Percentiles rank a stretch among this genome's conserved stretches.
Conservation (phyloP, 106 monocot genomes). For the Dactylorhiza incarnata region DNA sequence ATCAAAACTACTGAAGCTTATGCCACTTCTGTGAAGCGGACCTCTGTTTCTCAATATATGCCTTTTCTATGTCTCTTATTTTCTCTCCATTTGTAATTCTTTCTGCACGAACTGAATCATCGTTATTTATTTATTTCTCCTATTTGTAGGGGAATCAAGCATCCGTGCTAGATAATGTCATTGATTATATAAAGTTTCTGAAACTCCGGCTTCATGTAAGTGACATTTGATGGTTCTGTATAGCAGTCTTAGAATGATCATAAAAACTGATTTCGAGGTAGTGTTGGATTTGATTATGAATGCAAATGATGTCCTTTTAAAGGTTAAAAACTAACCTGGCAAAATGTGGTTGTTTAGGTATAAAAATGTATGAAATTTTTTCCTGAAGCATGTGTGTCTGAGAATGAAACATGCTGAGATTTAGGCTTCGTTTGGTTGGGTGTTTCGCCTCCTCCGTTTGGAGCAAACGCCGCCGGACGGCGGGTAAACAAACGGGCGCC, state of each 20-base stretch:
- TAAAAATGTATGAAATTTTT: background rate
- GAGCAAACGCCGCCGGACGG: too few relatives aligned
- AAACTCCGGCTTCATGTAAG: slow-evolving; percentile 40
- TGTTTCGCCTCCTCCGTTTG: too few relatives aligned
- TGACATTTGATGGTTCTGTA: background rate
- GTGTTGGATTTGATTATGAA: background rate
- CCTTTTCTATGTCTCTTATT: background rate
- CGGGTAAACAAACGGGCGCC: too few relatives aligned
- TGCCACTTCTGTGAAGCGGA: background rate
- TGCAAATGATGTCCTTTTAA: background rate
- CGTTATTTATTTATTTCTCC: background rate
- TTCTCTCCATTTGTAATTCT: background rate
- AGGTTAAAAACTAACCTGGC: background rate
- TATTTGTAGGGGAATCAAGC: slow-evolving; percentile 15
- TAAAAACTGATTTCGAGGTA: background rate
- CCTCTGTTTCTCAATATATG: background rate
- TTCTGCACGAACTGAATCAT: background rate
- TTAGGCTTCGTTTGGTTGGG: too few relatives aligned
- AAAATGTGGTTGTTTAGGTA: background rate
- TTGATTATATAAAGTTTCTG: slow-evolving; percentile 52
- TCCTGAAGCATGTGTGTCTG: background rate
- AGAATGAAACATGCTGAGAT: background rate
- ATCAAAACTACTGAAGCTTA: background rate
- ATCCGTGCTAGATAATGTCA: slow-evolving; percentile 34
- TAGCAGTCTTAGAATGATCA: background rate